Evolutionary conservation across 2,329 filamentous ascomycete genomes (phyloP), one percentile per base, ranked within the genome.

Genomic region (Aureobasidium subglaciale): DNA sequence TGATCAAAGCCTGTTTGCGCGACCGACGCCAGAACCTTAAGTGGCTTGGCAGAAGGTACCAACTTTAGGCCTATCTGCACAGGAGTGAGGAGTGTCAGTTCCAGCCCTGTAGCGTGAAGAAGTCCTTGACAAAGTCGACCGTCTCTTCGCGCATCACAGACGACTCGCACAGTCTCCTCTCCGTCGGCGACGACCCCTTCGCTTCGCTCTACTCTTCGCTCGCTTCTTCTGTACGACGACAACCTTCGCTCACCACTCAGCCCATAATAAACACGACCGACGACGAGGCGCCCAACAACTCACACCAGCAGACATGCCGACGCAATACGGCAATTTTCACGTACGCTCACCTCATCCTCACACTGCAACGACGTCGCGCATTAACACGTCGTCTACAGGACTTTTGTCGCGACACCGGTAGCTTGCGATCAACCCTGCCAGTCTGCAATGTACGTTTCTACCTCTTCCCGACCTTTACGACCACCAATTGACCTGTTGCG

Each of bases 401-500:
- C 65, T 77, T 78, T 61, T 78, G 76, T 70, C 71, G 73, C 61
- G 74, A 78, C 65, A 73, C 72, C 20, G 75, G 75, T 57, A 74
- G 69, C 60, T 59, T 58, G 32, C 62, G 60, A 56, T 63, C 66
- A 38, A 69, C 63, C 20, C 62, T 66, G 9, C 64, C 67, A 66
- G 74, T 78, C 54, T 78, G 76, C 69, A 77, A 78, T 68, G 72
- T 74, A 72, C 56, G 71, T 71, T n/a, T n/a, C 16, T 13, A 50
- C 32, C 18, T 10, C 30, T 13, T 13, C 6, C 27, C 41, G 15
- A n/a, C 13, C 7, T 15, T 24, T 15, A 20, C 8, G n/a, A 38
- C 22, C 16, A 24, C 25, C 69, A 70, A 66, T 70, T 63, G 60
- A 52, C 55, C 10, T 32, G 57, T 49, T 27, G 58, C 45, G 60